A percentile compares a stretch with the other conserved stretches of the same genome.
Conservation (phyloP, 306 rosid genomes). For the Cicer chorassanicum region DNA sequence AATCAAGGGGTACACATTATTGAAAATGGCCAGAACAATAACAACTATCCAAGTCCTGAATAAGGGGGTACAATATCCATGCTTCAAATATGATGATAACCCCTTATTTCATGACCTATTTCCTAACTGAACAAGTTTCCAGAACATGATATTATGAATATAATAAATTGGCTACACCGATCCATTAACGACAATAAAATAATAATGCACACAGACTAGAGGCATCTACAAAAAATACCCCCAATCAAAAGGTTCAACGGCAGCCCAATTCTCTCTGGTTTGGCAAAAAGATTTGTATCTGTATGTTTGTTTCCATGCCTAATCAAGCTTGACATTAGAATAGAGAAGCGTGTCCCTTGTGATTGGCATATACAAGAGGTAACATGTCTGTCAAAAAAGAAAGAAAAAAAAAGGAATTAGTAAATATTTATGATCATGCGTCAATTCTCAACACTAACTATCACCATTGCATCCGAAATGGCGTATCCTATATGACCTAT, state of each 20-base stretch:
- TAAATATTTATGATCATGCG: conserved; percentile 12
- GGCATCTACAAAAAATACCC: conserved; percentile 47
- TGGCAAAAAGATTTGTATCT: conserved; percentile 36
- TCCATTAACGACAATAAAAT: conserved; percentile 42
- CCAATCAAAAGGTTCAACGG: conserved; percentile 46
- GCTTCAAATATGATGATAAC: conserved; percentile 44
- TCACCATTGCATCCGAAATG: conserved; percentile 13
- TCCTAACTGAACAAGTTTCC: conserved; percentile 45
- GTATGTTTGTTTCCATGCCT: conserved; percentile 41
- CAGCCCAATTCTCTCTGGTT: conserved; percentile 45
- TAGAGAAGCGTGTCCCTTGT: conserved; percentile 89
- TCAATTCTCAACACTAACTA: conserved; percentile 18
- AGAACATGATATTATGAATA: conserved; percentile 38
- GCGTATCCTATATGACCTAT: conserved; percentile 9
- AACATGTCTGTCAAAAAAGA: conserved; percentile 56
- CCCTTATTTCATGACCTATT: conserved; percentile 38
- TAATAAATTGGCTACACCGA: conserved; percentile 51
- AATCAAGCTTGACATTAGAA: conserved; percentile 89
- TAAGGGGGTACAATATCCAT: conserved; percentile 24
- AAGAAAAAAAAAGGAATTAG: conserved; percentile 24
- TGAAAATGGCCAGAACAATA: conserved; percentile 43
- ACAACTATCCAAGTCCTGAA: conserved; percentile 37
- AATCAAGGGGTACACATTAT: conserved; percentile 40
- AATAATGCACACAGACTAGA: conserved; percentile 47
- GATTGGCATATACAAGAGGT: conserved; percentile 76